These are phyloP conservation scores for Zygoascus hellenicus DNA, from an alignment of 1,139 yeast species.

Conservation along the genomic window DNA sequence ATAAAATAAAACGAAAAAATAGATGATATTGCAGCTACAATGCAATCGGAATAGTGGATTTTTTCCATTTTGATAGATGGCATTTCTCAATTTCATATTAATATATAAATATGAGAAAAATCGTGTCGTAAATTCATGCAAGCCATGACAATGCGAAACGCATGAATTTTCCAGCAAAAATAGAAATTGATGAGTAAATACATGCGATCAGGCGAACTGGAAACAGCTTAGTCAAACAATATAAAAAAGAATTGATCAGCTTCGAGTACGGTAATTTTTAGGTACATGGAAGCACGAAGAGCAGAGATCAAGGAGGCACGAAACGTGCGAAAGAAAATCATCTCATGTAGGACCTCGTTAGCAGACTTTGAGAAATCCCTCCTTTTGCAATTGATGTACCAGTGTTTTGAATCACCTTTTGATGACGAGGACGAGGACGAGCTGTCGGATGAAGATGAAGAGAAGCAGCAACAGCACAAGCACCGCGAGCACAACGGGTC, in stretches of 20 bases:
- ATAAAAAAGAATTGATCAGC: too few species aligned
- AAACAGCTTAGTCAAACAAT: too few species aligned
- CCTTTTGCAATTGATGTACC: slow-evolving; percentile 5
- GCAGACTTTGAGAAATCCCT: slow-evolving; percentile 1
- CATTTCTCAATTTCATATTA: too few species aligned
- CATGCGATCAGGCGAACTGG: too few species aligned
- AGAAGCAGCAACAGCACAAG: background rate
- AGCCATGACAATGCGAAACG: too few species aligned
- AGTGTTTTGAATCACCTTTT: slow-evolving; percentile 5
- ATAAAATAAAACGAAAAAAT: background rate
- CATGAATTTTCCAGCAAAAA: too few species aligned
- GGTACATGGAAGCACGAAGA: slow-evolving; percentile 26
- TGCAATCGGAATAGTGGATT: background rate
- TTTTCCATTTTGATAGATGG: background rate
- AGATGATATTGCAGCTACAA: background rate
- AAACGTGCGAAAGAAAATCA: slow-evolving; percentile 5
- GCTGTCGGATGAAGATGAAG: background rate
- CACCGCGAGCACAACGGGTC: background rate
- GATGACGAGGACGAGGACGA: slow-evolving; percentile 4
- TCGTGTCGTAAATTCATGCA: too few species aligned
- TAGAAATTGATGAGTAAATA: too few species aligned
- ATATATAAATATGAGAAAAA: too few species aligned
- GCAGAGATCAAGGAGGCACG: slow-evolving; percentile 6
- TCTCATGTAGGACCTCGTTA: slow-evolving; percentile 1
- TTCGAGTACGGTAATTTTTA: too few species aligned